These are phyloP conservation scores for Saccharomycopsis microspora DNA, from an alignment of 805 yeast species.

Conservation along the genomic window DNA sequence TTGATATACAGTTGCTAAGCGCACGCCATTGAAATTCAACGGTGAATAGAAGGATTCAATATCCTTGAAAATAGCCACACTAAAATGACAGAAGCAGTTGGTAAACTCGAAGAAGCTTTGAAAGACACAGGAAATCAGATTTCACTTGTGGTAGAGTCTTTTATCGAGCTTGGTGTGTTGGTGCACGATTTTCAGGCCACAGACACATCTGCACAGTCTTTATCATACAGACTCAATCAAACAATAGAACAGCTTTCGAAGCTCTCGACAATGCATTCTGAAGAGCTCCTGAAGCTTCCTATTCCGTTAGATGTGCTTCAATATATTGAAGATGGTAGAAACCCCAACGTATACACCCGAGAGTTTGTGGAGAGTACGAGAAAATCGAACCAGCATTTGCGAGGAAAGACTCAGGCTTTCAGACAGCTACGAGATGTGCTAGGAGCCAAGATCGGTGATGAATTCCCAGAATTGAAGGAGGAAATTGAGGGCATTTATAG, in stretches of 20 bases:
- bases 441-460: slow-evolving; percentile 57
- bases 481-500: slow-evolving; percentile 45
- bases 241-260: slow-evolving; percentile 29
- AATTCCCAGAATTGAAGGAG: slow-evolving; percentile 63
- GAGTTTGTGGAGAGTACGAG: slow-evolving; percentile 94
- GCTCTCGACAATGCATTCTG: slow-evolving; percentile 18
- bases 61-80: not conserved
- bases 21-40: not conserved
- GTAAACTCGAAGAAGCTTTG: slow-evolving; percentile 22
- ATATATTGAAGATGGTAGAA: slow-evolving; percentile 92
- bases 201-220: slow-evolving; percentile 56
- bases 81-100: not conserved
- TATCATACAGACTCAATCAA: slow-evolving; percentile 28
- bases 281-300: slow-evolving; percentile 27
- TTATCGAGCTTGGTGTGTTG: slow-evolving; percentile 81
- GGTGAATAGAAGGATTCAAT: not conserved
- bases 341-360: slow-evolving; percentile 93
- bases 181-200: slow-evolving; percentile 93
- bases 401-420: slow-evolving; percentile 75
- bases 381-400: slow-evolving; percentile 74
- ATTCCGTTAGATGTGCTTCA: slow-evolving; percentile 79
- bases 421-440: slow-evolving; percentile 49
- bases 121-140: slow-evolving; percentile 24
- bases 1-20: too few species aligned
- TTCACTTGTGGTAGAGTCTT: slow-evolving; percentile 57